Evolutionary conservation across 495 filamentous ascomycete genomes (phyloP).

Genomic region (Tricharina praecox): DNA sequence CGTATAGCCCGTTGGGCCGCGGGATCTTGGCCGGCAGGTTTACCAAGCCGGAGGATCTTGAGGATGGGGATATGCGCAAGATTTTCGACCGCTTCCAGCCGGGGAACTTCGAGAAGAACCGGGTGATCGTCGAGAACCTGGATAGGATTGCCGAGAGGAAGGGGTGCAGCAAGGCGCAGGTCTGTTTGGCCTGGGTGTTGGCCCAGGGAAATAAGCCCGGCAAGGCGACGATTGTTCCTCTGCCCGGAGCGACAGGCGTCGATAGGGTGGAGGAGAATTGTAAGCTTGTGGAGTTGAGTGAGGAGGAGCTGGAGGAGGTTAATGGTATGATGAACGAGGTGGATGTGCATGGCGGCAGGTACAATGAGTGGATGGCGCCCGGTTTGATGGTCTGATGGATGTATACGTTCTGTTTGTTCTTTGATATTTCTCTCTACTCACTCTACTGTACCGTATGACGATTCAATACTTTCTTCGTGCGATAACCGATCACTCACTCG

Average conservation of each 20-base stretch:
- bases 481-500: too few relatives aligned
- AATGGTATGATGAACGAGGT: conserved; percentile 32
- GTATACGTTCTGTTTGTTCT: too few relatives aligned
- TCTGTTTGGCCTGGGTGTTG: conserved; percentile 60
- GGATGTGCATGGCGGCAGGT: conserved; percentile 31
- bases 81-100: conserved; percentile 32
- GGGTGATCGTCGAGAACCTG: background rate
- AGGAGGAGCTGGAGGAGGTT: conserved; percentile 37
- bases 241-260: conserved; percentile 51
- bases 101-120: conserved; percentile 22
- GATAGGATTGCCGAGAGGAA: conserved; percentile 57
- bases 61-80: conserved; percentile 40
- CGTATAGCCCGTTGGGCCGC: conserved; percentile 33
- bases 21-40: conserved; percentile 42
- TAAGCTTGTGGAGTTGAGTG: conserved; percentile 30
- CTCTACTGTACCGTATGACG: too few relatives aligned
- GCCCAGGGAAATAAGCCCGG: conserved; percentile 39
- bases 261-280: conserved; percentile 37
- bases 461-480: too few relatives aligned
- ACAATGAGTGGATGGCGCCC: conserved; percentile 12
- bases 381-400: background rate
- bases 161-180: conserved; percentile 52
- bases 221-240: conserved; percentile 59
- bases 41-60: conserved; percentile 42
- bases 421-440: too few relatives aligned